Evolutionary conservation across 371 early-diverging fungal genomes (phyloP).

Genomic region (Parasitella parasitica): DNA sequence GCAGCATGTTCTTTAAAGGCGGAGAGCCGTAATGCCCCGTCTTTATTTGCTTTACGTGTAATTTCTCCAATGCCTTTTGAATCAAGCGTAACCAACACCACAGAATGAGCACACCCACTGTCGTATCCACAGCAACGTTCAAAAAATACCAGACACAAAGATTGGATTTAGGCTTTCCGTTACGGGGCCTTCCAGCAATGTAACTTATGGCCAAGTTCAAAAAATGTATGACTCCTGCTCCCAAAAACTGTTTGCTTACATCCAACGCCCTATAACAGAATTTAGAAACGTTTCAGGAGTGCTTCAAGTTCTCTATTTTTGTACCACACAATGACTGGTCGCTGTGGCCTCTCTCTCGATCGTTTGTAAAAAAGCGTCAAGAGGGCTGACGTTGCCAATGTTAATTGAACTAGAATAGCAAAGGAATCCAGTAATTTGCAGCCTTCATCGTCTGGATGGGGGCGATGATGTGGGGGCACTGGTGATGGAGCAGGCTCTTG

Average conservation of each 20-base stretch:
- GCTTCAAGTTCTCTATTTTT: no score
- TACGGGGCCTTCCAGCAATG: slow-evolving; percentile 45
- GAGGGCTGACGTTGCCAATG: slow-evolving; percentile 57
- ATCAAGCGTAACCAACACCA: slow-evolving; percentile 50
- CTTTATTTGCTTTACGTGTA: slow-evolving; percentile 34
- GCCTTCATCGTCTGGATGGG: slow-evolving; percentile 36
- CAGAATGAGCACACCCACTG: slow-evolving; percentile 61
- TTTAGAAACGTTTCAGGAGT: slow-evolving; percentile 5
- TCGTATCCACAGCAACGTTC: slow-evolving; percentile 66
- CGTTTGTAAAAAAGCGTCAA: slow-evolving; percentile 62
- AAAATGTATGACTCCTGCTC: slow-evolving; percentile 60
- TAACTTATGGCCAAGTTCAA: slow-evolving; percentile 58
- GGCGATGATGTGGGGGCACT: neutral
- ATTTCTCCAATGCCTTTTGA: slow-evolving; percentile 17
- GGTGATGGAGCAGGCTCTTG: neutral
- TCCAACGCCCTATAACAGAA: slow-evolving; percentile 54
- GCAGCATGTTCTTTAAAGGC: slow-evolving; percentile 29
- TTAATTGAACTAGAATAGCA: slow-evolving; percentile 65
- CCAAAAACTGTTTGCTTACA: slow-evolving; percentile 64
- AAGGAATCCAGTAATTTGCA: slow-evolving; percentile 62
- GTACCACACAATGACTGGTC: slow-evolving; percentile 66
- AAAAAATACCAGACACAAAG: slow-evolving; percentile 70
- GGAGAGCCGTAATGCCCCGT: slow-evolving; percentile 44
- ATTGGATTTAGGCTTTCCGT: slow-evolving; percentile 47
- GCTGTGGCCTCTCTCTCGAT: slow-evolving; percentile 57